phyloP scores from a whole-genome alignment of 1,284 basidiomycete genomes.

The Trichosporon sp. region DNA sequence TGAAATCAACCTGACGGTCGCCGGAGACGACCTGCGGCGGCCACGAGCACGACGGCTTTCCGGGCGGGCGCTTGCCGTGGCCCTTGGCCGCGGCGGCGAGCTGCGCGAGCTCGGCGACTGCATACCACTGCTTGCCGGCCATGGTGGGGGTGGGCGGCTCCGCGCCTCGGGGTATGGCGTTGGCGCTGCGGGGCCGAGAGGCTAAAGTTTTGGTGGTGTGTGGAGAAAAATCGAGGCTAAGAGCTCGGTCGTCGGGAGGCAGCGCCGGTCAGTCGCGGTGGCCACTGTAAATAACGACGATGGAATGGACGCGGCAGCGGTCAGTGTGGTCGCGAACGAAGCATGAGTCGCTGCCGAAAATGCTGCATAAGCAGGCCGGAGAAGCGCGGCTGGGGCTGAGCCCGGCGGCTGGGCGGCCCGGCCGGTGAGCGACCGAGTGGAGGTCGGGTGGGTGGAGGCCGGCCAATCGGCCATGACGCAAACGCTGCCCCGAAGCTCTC shows the following conservation, averaged over 20 bases:
- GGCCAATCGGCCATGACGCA: not conserved
- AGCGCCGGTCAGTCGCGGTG: not conserved
- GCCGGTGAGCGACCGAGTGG: not conserved
- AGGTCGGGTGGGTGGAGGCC: not conserved
- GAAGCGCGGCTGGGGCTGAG: not conserved
- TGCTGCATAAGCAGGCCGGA: not conserved
- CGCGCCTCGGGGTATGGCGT: not conserved
- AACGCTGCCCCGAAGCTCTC: not conserved
- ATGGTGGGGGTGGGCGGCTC: constrained; percentile 3
- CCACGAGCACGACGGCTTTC: constrained; percentile 30
- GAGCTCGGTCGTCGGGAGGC: not conserved
- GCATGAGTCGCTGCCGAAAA: not conserved
- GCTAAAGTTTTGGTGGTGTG: not conserved
- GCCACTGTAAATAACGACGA: not conserved
- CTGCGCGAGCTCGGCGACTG: constrained; percentile 6
- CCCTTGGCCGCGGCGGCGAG: constrained; percentile 3
- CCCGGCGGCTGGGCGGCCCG: not conserved
- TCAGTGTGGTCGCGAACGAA: constrained; percentile 3
- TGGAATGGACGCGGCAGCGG: not conserved
- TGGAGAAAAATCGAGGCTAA: not conserved
- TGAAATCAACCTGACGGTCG: constrained; percentile 67
- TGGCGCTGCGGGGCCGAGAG: not conserved
- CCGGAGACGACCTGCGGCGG: constrained; percentile 52
- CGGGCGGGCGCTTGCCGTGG: constrained; percentile 2
- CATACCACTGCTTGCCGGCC: constrained; percentile 17